These are phyloP conservation scores for Penicillium salamii DNA, from an alignment of 495 filamentous ascomycete genomes.

Conservation along the genomic window DNA sequence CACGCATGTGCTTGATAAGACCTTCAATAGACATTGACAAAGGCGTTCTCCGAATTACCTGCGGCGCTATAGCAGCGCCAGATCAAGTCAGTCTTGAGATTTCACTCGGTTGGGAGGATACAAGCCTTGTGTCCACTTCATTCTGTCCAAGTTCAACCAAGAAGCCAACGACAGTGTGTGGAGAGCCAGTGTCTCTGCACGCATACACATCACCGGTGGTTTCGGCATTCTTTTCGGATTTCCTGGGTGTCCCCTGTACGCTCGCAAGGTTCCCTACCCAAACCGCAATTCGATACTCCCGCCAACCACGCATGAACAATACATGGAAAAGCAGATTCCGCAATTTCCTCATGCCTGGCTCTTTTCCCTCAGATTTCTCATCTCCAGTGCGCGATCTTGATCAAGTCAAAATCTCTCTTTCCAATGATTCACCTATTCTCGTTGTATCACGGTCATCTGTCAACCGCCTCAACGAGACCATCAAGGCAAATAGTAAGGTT, in stretches of 20 bases:
- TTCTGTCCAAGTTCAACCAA: conserved; percentile 30
- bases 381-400: conserved; percentile 34
- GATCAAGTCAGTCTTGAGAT: conserved; percentile 43
- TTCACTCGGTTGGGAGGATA: conserved; percentile 56
- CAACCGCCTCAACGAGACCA: conserved; percentile 68
- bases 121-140: conserved; percentile 47
- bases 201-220: conserved; percentile 63
- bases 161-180: conserved; percentile 67
- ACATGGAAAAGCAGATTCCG: conserved; percentile 30
- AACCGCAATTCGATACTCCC: conserved; percentile 59
- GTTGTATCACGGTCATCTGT: conserved; percentile 78
- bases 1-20: conserved; percentile 75
- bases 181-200: conserved; percentile 66
- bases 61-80: conserved; percentile 21
- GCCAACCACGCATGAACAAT: conserved; percentile 29
- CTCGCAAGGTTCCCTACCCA: conserved; percentile 75
- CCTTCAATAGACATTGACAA: conserved; percentile 64
- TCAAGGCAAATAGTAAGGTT: conserved; percentile 48
- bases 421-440: conserved; percentile 92
- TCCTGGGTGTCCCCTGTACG: conserved; percentile 71
- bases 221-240: conserved; percentile 68
- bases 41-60: conserved; percentile 52
- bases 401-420: conserved; percentile 65
- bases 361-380: conserved; percentile 54
- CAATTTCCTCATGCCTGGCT: conserved; percentile 48